Percentiles rank a stretch among this genome's conserved stretches.
Conservation (phyloP, 129 eudicot species). For the Ambrosia artemisiifolia region DNA sequence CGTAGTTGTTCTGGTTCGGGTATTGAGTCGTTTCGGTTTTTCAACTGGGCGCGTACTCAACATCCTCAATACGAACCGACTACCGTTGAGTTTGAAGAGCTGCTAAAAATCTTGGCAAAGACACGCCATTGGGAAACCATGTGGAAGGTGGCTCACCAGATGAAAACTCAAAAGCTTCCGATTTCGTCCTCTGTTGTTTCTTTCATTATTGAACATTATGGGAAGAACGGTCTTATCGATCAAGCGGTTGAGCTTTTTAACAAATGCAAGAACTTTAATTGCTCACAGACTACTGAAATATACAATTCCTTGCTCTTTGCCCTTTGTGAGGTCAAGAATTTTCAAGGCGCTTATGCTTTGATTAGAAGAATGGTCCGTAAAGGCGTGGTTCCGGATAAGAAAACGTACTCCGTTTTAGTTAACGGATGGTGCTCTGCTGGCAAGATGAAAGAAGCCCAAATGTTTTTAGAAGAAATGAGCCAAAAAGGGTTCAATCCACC, state of each 20-base stretch:
- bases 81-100: constrained; percentile 78
- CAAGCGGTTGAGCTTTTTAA: constrained; percentile 94
- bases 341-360: constrained; percentile 88
- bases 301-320: constrained; percentile 76
- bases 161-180: constrained; percentile 50
- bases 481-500: constrained; percentile 85
- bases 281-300: constrained; percentile 67
- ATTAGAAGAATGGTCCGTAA: constrained; percentile 77
- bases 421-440: constrained; percentile 97
- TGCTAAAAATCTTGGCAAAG: constrained; percentile 69
- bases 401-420: constrained; percentile 73
- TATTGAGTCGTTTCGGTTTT: constrained; percentile 75
- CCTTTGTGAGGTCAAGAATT: constrained; percentile 81
- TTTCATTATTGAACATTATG: constrained; percentile 78
- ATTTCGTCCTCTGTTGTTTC: constrained; percentile 63
- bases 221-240: constrained; percentile 65
- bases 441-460: constrained; percentile 85
- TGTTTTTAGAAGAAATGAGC: constrained; percentile 90
- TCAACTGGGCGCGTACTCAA: constrained; percentile 81
- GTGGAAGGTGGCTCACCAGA: constrained; percentile 87
- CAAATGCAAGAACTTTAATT: constrained; percentile 49
- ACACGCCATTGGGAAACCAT: constrained; percentile 83
- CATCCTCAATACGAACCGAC: constrained; percentile 82
- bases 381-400: constrained; percentile 69
- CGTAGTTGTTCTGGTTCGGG: constrained; percentile 66